Evolutionary conservation across 2,329 filamentous ascomycete genomes (phyloP).

Genomic region (Furcasterigmium furcatum): DNA sequence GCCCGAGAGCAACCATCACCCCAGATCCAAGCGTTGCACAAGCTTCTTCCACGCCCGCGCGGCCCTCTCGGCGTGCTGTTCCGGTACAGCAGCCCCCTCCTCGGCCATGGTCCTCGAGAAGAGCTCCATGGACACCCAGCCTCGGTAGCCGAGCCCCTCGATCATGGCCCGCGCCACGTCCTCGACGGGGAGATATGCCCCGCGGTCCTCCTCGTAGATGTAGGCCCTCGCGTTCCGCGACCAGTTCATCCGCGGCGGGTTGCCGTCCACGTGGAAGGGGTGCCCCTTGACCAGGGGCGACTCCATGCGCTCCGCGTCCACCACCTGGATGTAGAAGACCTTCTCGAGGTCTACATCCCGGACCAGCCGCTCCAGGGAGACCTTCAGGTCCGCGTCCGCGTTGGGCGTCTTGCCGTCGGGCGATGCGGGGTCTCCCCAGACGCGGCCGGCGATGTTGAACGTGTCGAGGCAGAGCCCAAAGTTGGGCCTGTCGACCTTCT

Average conservation of each 20-base stretch:
- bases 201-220: slow-evolving; percentile 49
- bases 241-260: slow-evolving; percentile 61
- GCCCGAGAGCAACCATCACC: neutral
- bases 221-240: slow-evolving; percentile 59
- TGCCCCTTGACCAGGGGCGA: slow-evolving; percentile 47
- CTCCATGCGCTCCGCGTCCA: slow-evolving; percentile 64
- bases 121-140: slow-evolving; percentile 58
- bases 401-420: slow-evolving; percentile 45
- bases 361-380: slow-evolving; percentile 52
- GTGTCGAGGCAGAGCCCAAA: slow-evolving; percentile 75
- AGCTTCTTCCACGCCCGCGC: slow-evolving; percentile 43
- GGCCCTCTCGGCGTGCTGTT: slow-evolving; percentile 49
- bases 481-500: slow-evolving; percentile 59
- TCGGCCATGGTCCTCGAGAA: slow-evolving; percentile 52
- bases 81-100: slow-evolving; percentile 37
- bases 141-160: slow-evolving; percentile 51
- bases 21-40: neutral
- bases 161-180: slow-evolving; percentile 50
- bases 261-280: slow-evolving; percentile 46
- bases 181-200: slow-evolving; percentile 56
- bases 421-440: slow-evolving; percentile 71
- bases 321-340: slow-evolving; percentile 74
- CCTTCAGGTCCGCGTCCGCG: slow-evolving; percentile 50
- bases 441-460: slow-evolving; percentile 70
- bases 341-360: slow-evolving; percentile 55